Conservation (phyloP, 2,329 filamentous ascomycete species). For the Karstenula rhodostoma region DNA sequence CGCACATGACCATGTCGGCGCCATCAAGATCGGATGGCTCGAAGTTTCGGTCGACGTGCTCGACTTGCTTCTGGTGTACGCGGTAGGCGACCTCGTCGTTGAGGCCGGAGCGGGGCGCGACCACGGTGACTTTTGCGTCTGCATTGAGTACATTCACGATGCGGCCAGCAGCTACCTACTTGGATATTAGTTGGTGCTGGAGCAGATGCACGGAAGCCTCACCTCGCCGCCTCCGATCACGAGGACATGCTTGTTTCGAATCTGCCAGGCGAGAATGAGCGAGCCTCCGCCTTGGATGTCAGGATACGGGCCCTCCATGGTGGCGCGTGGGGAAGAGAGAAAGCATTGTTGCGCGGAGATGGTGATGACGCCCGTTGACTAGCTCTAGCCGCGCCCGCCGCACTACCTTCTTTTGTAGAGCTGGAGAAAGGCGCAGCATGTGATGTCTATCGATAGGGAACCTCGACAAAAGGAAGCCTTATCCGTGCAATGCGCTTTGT, state of each 20-base stretch:
- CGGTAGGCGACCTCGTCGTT: constrained; percentile 90
- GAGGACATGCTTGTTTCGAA: constrained; percentile 86
- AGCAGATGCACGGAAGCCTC: constrained; percentile 44
- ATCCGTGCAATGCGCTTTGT: neutral
- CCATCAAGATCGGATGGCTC: constrained; percentile 84
- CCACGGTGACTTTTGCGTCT: constrained; percentile 86
- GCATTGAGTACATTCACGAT: constrained; percentile 95
- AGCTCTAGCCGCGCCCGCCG: neutral
- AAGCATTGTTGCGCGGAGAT: constrained; percentile 36
- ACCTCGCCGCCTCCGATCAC: constrained; percentile 96
- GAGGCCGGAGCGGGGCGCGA: constrained; percentile 80
- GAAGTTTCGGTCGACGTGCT: constrained; percentile 84
- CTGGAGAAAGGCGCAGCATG: too few relatives aligned
- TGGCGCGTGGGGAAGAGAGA: constrained; percentile 31
- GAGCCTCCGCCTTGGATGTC: constrained; percentile 89
- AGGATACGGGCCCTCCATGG: constrained; percentile 70
- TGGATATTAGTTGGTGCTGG: constrained; percentile 45
- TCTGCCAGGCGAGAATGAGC: constrained; percentile 94
- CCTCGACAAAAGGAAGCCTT: too few relatives aligned
- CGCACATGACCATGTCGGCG: constrained; percentile 87
- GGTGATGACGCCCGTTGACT: constrained; percentile 13
- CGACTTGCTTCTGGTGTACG: constrained; percentile 76
- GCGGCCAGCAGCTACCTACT: constrained; percentile 90
- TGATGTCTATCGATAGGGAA: too few relatives aligned
- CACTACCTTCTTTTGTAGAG: neutral